Evolutionary conservation across 371 early-diverging fungal species (phyloP).

Genomic region (Mucor irregularis): DNA sequence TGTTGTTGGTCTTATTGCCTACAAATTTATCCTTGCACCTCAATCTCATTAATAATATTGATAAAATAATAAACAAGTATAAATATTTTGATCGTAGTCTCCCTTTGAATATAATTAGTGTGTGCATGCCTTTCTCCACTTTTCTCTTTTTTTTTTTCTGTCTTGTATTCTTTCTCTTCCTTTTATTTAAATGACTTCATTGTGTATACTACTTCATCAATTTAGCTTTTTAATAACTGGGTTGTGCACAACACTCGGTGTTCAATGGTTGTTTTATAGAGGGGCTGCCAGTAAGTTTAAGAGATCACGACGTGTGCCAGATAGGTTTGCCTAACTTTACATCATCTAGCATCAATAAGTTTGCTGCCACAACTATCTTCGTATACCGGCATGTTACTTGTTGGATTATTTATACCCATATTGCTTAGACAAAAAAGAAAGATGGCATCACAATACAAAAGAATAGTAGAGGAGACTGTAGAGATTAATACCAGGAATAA

Average conservation of each 20-base stretch:
- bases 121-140: constrained; percentile 3
- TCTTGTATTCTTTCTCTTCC: not conserved
- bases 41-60: constrained; percentile 24
- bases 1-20: constrained; percentile 30
- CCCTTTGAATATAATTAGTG: no score
- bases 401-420: constrained; percentile 51
- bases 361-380: constrained; percentile 51
- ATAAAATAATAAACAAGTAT: not conserved
- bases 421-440: constrained; percentile 18
- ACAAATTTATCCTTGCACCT: constrained; percentile 44
- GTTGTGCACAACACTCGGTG: constrained; percentile 55
- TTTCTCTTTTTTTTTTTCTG: not conserved
- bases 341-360: constrained; percentile 45
- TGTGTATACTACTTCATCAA: constrained; percentile 46
- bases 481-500: no score
- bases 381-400: constrained; percentile 58
- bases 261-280: constrained; percentile 64
- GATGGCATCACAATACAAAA: constrained; percentile 2
- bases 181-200: not conserved
- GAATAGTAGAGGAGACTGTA: no score
- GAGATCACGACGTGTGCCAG: no score
- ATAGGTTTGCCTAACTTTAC: not conserved
- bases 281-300: constrained; percentile 62
- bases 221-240: constrained; percentile 56
- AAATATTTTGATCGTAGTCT: no score